Evolutionary conservation across 1,284 basidiomycete species (phyloP).

Genomic region (Flammula alnicola): DNA sequence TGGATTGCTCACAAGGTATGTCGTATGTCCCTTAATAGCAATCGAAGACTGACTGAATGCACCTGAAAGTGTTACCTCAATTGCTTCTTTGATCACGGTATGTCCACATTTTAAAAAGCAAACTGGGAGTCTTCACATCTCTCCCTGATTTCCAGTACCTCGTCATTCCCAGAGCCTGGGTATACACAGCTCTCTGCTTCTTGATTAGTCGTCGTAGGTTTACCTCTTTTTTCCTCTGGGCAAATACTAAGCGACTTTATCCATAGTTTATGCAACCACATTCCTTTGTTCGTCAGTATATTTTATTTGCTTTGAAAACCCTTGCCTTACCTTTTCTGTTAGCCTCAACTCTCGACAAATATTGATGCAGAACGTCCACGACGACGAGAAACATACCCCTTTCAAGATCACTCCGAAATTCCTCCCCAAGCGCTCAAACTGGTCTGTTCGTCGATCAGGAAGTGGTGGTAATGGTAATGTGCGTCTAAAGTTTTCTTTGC

Average conservation of each 20-base stretch:
- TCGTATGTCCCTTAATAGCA: neutral
- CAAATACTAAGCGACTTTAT: neutral
- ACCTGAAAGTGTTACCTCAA: constrained; percentile 34
- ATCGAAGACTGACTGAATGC: too few species aligned
- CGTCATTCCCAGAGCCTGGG: constrained; percentile 33
- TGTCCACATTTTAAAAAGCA: neutral
- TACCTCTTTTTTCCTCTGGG: neutral
- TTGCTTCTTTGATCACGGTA: constrained; percentile 36
- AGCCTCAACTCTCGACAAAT: constrained; percentile 38
- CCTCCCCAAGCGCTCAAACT: too few species aligned
- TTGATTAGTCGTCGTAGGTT: constrained; percentile 35
- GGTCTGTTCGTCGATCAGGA: too few species aligned
- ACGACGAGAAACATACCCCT: constrained; percentile 24
- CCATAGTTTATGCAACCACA: constrained; percentile 37
- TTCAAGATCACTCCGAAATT: too few species aligned
- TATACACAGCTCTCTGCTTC: constrained; percentile 37
- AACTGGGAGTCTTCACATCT: neutral
- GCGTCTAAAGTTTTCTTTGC: neutral
- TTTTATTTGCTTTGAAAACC: neutral
- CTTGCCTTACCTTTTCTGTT: neutral
- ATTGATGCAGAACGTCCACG: constrained; percentile 22
- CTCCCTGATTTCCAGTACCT: constrained; percentile 28
- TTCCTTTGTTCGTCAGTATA: constrained; percentile 36
- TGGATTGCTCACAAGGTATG: constrained; percentile 35
- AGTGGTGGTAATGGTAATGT: neutral